Conservation (phyloP, 2,329 filamentous ascomycete species). For the Pseudopithomyces maydicus region DNA sequence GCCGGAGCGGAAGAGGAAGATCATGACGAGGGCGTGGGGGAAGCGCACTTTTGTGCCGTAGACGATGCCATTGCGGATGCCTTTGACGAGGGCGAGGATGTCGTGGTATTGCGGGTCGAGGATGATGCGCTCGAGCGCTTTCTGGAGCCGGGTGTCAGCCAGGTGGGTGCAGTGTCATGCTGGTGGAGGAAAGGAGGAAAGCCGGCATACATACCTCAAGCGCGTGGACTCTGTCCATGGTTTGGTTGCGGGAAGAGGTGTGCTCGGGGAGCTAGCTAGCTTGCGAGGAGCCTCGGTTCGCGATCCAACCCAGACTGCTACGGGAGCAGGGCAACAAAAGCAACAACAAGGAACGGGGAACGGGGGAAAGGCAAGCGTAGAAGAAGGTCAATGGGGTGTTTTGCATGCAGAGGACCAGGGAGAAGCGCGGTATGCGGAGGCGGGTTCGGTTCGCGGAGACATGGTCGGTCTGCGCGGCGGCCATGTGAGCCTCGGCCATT, state of each 20-base stretch:
- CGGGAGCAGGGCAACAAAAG: background rate
- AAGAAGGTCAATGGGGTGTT: slow-evolving; percentile 17
- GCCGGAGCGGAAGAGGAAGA: slow-evolving; percentile 92
- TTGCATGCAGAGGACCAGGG: slow-evolving; percentile 14
- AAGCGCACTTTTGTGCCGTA: slow-evolving; percentile 98
- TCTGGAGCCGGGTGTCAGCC: slow-evolving; percentile 51
- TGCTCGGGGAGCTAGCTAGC: slow-evolving; percentile 8
- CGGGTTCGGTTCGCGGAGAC: background rate
- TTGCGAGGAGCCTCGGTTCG: slow-evolving; percentile 30
- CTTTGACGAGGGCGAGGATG: slow-evolving; percentile 84
- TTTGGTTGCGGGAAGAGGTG: slow-evolving; percentile 13
- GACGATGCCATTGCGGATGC: slow-evolving; percentile 92
- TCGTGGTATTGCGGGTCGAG: slow-evolving; percentile 87
- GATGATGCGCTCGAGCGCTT: slow-evolving; percentile 73
- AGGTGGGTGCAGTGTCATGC: background rate
- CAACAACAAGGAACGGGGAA: background rate
- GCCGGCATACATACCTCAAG: slow-evolving; percentile 34
- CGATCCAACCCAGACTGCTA: slow-evolving; percentile 13
- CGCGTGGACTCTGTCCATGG: slow-evolving; percentile 41
- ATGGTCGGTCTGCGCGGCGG: background rate
- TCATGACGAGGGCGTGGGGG: slow-evolving; percentile 97
- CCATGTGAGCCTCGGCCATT: slow-evolving; percentile 41
- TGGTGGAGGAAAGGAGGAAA: no score
- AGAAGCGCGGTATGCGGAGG: slow-evolving; percentile 20
- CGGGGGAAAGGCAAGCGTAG: background rate